Conservation (phyloP, 306 rosid genomes). For the Dicorynia guianensis region DNA sequence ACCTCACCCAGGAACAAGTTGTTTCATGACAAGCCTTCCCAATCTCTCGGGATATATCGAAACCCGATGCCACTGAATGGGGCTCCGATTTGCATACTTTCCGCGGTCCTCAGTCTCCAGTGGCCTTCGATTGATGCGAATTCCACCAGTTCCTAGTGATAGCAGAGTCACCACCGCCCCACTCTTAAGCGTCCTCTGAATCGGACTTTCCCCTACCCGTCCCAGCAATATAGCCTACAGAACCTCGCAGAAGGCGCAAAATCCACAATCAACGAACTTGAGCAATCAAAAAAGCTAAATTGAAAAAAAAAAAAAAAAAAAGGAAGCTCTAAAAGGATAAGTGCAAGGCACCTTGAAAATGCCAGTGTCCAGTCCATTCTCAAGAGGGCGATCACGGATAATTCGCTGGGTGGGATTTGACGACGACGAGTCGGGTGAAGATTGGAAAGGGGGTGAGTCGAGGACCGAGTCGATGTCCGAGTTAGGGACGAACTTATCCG, state of each 20-base stretch:
- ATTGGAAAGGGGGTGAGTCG: conserved; percentile 26
- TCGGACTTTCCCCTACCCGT: conserved; percentile 77
- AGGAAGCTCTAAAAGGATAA: background rate
- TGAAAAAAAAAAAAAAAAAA: background rate
- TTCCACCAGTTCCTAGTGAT: conserved; percentile 88
- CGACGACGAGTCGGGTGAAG: conserved; percentile 37
- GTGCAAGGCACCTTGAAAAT: conserved; percentile 65
- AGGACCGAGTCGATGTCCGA: conserved; percentile 26
- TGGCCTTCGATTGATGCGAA: conserved; percentile 87
- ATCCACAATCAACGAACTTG: background rate
- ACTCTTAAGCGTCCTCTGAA: conserved; percentile 78
- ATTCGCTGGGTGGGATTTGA: conserved; percentile 11
- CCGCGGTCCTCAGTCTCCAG: conserved; percentile 69
- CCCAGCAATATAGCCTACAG: conserved; percentile 88
- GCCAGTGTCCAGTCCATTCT: conserved; percentile 81
- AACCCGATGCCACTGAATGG: conserved; percentile 93
- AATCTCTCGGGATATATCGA: conserved; percentile 68
- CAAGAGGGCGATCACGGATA: conserved; percentile 56
- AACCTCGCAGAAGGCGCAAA: conserved; percentile 18
- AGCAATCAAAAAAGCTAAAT: background rate
- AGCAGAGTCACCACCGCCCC: conserved; percentile 68
- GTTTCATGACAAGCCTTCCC: conserved; percentile 57
- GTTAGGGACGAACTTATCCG: conserved; percentile 25
- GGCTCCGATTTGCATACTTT: conserved; percentile 77
- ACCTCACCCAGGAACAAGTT: conserved; percentile 65